These are phyloP conservation scores for Fusarium liriodendri DNA, from an alignment of 2,329 filamentous ascomycete genomes.

Conservation along the genomic window DNA sequence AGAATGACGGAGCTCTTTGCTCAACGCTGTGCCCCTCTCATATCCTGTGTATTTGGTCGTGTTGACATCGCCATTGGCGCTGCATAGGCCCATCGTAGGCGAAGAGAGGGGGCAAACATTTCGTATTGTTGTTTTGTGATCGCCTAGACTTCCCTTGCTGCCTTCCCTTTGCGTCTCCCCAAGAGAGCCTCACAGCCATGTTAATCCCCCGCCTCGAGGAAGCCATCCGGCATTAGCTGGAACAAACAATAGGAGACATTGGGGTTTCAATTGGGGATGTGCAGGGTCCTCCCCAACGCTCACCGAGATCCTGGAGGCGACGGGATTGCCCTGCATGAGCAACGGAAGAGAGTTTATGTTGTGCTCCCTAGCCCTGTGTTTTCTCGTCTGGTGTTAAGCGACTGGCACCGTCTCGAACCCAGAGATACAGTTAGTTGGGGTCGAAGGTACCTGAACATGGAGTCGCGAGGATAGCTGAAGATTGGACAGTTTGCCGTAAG, in stretches of 20 bases:
- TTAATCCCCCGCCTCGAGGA: background rate
- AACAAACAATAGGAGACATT: conserved; percentile 13
- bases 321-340: conserved; percentile 35
- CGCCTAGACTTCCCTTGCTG: background rate
- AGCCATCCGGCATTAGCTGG: conserved; percentile 3
- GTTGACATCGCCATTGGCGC: conserved; percentile 1
- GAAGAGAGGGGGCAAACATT: conserved; percentile 6
- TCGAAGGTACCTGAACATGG: conserved; percentile 11
- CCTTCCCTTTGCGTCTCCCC: background rate
- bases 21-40: conserved; percentile 21
- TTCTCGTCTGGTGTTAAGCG: conserved; percentile 12
- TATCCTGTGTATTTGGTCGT: background rate
- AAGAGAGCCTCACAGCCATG: conserved; percentile 6
- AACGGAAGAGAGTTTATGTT: conserved; percentile 18
- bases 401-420: background rate
- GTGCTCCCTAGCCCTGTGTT: conserved; percentile 6
- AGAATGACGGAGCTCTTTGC: conserved; percentile 36
- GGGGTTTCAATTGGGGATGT: conserved; percentile 21
- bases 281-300: conserved; percentile 26
- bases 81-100: conserved; percentile 3
- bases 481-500: conserved; percentile 7
- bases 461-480: conserved; percentile 5
- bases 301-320: conserved; percentile 14
- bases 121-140: background rate
- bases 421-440: background rate